Base-by-base conservation (phyloP, 1,139 yeast genomes). In the Blastobotrys ciferrii region DNA sequence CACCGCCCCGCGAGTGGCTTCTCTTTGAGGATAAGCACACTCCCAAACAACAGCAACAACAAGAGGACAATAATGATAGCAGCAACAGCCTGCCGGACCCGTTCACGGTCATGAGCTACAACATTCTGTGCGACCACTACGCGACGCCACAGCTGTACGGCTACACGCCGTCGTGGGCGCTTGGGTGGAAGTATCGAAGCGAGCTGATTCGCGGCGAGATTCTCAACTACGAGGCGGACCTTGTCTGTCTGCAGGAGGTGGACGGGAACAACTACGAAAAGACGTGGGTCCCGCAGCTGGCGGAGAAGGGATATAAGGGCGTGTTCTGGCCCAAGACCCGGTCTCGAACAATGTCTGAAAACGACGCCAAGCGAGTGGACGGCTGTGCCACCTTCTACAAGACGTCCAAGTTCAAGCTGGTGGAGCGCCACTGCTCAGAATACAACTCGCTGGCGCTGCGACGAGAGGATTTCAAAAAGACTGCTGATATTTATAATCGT, bases 111-210 rank as follows among this genome's bases (percentile, higher is more conserved):
- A 75, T 88, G 76, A 82, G 91, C 43, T 92, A 89, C 73, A 92
- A 92, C 67, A 87, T 95, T 2, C 75, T 92, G 63, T 92, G 98
- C 68, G 98, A 92, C 65, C 95, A 86, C 66, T 91, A 91, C 71
- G 98, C 98, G 2, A 89, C 97, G 7, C 78, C 94, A 17, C 86
- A 82, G 66, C 77, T 91, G 85, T 94, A 87, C 66, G 91, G 87
- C 60, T 92, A 87, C 65, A 89, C 98, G 1, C 98, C 98, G 28
- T 82, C 95, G 1, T 92, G 98, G 98, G 98, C 98, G 4, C 76
- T 92, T 55, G 80, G 82, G 47, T 91, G 98, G 98, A 86, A 85
- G n/a, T 89, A 84, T 68, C 83, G 99, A 69, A 80, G 84, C 63
- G 82, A 84, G 51, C 73, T 79, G 45, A 76, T 92, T 55, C 79